These are phyloP conservation scores for Rhodotorula taiwanensis DNA, from an alignment of 768 basidiomycete species.

Conservation along the genomic window DNA sequence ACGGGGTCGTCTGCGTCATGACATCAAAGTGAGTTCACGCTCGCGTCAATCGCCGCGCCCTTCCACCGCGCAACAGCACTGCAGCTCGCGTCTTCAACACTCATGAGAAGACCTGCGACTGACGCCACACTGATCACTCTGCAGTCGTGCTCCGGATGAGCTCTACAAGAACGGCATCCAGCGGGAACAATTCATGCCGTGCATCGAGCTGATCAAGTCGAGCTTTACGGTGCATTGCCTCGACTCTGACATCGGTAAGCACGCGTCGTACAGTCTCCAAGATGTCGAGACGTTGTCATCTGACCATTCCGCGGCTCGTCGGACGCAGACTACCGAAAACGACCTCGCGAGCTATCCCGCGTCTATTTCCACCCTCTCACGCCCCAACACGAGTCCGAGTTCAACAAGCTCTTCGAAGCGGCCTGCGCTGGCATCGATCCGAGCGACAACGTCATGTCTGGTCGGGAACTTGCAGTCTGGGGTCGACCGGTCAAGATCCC, in stretches of 20 bases:
- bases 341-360: conserved; percentile 84
- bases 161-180: conserved; percentile 99
- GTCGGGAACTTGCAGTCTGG: conserved; percentile 75
- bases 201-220: conserved; percentile 84
- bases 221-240: conserved; percentile 83
- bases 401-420: conserved; percentile 75
- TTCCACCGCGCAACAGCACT: too few species aligned
- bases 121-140: too few species aligned
- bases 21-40: conserved; percentile 79
- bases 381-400: conserved; percentile 58
- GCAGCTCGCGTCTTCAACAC: too few species aligned
- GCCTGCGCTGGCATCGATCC: conserved; percentile 49
- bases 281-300: background rate
- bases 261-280: background rate
- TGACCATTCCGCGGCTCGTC: background rate
- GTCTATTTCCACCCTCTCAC: conserved; percentile 83
- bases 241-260: conserved; percentile 82
- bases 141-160: conserved; percentile 91
- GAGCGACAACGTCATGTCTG: conserved; percentile 54
- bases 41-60: background rate
- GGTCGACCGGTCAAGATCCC: conserved; percentile 75
- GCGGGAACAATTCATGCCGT: conserved; percentile 84
- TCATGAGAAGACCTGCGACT: too few species aligned
- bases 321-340: conserved; percentile 76
- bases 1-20: conserved; percentile 88